phyloP scores from a whole-genome alignment of 768 basidiomycete species.

The Phanerochaete sordida region DNA sequence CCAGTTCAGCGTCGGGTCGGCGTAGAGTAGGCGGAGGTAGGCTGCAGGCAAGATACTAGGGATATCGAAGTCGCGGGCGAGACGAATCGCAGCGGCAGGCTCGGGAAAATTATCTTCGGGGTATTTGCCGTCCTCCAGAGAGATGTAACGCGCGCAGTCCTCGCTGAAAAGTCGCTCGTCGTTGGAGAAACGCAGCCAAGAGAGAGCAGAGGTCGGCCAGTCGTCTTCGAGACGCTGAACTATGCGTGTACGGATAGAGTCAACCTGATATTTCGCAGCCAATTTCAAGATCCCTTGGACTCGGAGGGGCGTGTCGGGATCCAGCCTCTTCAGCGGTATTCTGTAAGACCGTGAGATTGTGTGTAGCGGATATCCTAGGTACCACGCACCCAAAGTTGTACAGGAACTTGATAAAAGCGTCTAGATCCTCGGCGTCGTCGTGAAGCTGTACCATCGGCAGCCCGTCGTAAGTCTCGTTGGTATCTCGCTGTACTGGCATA shows the following conservation, averaged over 20 bases:
- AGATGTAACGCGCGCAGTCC: constrained; percentile 6
- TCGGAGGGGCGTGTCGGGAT: constrained; percentile 17
- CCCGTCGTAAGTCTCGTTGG: not conserved
- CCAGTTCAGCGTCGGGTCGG: not conserved
- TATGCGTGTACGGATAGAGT: constrained; percentile 19
- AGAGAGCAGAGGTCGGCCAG: constrained; percentile 23
- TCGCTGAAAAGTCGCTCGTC: constrained; percentile 17
- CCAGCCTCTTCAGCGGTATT: constrained; percentile 13
- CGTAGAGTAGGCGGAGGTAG: constrained; percentile 1
- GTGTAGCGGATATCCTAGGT: not conserved
- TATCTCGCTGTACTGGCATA: not conserved
- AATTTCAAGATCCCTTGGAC: constrained; percentile 19
- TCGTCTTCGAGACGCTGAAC: constrained; percentile 20
- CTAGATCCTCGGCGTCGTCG: constrained; percentile 3
- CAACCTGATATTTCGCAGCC: constrained; percentile 27
- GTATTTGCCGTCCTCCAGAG: not conserved
- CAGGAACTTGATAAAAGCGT: not conserved
- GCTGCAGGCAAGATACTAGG: constrained; percentile 15
- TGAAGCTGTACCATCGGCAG: not conserved
- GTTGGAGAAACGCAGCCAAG: not conserved
- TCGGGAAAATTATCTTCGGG: constrained; percentile 9
- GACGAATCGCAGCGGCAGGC: constrained; percentile 11
- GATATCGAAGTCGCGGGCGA: constrained; percentile 12
- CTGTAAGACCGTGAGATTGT: not conserved
- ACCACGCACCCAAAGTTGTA: constrained; percentile 6